Evolutionary conservation across 2,329 filamentous ascomycete genomes (phyloP).

Genomic region (Didymella sp.): DNA sequence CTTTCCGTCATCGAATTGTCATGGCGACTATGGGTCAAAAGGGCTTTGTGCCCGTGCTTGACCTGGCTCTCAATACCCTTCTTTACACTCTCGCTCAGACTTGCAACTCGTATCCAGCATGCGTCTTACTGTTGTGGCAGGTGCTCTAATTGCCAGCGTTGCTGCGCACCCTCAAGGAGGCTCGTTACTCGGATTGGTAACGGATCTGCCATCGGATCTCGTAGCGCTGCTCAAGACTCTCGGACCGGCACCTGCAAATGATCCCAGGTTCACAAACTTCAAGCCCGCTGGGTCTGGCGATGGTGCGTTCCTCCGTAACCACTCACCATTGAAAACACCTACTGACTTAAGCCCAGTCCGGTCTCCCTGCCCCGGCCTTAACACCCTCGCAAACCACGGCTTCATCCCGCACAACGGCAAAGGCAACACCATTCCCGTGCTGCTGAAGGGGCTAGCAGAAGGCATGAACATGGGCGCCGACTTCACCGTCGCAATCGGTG

Average conservation of each 20-base stretch:
- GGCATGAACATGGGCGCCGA: slow-evolving; percentile 30
- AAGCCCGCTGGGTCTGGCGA: slow-evolving; percentile 20
- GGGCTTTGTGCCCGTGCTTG: neutral
- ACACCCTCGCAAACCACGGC: slow-evolving; percentile 29
- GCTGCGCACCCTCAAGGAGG: slow-evolving; percentile 11
- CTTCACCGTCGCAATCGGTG: slow-evolving; percentile 25
- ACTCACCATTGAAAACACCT: neutral
- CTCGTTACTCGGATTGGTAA: slow-evolving; percentile 16
- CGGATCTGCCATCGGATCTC: slow-evolving; percentile 23
- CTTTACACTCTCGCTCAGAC: neutral
- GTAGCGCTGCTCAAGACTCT: slow-evolving; percentile 16
- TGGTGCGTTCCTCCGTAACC: slow-evolving; percentile 3
- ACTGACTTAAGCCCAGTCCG: slow-evolving; percentile 11
- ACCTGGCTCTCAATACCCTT: neutral
- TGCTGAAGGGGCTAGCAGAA: slow-evolving; percentile 25
- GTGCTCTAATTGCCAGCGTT: neutral
- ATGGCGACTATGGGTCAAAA: slow-evolving; percentile 12
- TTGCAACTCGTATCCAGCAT: neutral
- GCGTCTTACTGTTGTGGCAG: neutral
- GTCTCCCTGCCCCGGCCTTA: slow-evolving; percentile 26
- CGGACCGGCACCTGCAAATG: slow-evolving; percentile 17
- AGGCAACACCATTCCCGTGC: slow-evolving; percentile 25
- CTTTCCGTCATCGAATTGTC: slow-evolving; percentile 8
- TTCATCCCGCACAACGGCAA: slow-evolving; percentile 27
- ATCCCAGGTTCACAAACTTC: slow-evolving; percentile 24